Percentiles rank a stretch among this genome's conserved stretches.
Conservation (phyloP, 139 green algal genomes). For the Ulvella scutata region DNA sequence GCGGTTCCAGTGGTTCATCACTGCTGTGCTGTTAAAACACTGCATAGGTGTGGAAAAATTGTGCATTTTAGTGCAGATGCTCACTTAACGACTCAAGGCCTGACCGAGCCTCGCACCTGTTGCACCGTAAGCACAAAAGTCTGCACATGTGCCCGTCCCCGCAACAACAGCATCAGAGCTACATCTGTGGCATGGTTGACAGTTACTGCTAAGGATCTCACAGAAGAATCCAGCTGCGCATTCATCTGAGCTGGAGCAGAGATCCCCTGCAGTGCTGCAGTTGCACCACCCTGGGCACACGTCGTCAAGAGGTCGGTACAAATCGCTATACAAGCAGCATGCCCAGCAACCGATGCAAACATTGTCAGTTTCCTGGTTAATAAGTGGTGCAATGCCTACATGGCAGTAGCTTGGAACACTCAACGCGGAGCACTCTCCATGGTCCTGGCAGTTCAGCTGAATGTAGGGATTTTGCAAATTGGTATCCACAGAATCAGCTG, state of each 20-base stretch:
- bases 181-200: not conserved
- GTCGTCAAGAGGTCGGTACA: not conserved
- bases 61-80: too few species aligned
- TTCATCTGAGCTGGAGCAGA: not conserved
- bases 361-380: not conserved
- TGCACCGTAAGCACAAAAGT: not conserved
- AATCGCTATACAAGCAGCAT: not conserved
- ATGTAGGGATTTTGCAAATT: too few species aligned
- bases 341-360: not conserved
- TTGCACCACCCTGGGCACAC: not conserved
- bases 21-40: too few species aligned
- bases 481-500: too few species aligned
- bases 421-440: too few species aligned
- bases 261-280: not conserved
- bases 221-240: not conserved
- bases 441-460: too few species aligned
- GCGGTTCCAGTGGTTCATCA: too few species aligned
- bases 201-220: not conserved
- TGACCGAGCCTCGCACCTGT: too few species aligned
- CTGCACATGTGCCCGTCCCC: not conserved
- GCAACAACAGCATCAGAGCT: not conserved
- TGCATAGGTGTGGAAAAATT: too few species aligned
- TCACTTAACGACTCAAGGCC: too few species aligned
- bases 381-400: not conserved
- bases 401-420: slow-evolving; percentile 2